Evolutionary conservation across 1,284 basidiomycete species (phyloP), one percentile per base, ranked within the genome.

Genomic region (Leccinum angustisporum): DNA sequence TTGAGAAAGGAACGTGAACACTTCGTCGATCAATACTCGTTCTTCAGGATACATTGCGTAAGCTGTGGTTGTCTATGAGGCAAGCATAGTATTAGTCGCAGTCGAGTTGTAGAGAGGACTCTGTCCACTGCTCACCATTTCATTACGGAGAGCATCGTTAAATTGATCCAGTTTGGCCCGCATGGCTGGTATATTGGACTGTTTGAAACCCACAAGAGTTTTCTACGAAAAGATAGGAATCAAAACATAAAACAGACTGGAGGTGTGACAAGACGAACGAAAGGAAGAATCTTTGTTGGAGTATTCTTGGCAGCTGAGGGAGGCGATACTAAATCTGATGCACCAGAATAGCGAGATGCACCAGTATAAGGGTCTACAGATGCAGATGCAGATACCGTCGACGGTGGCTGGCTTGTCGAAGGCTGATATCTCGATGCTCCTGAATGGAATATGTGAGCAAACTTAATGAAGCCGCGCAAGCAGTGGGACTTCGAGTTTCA

Each of bases 111-210:
- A 51, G 57, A 43, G 21, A 58, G n/a, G 33, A 50, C 46, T 25
- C 16, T 2, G 13, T 70, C 21, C 9, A 34, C 53, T 31, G 68
- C 86, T 66, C 66, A 90, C 89, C 60, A 85, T 87, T 72, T 90
- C 89, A 63, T 83, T 78, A 60, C 83, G 83, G 58, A 95, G 78
- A 31, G 79, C 84, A 48, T 89, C 86, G 70, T 96, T 87, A 60
- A 98, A 86, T 72, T 97, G 90, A 57, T 83, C 80, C 25, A 98
- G 75, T 78, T 98, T 98, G 40, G 81, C 81, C 70, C 88, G 88
- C 81, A 97, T 94, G 4, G 94, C 93, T 13, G 80, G 72, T n/a
- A 97, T 83, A 73, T 97, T 98, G 14, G 90, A 92, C 78, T 94
- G 90, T 66, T 90, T 91, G 81, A 98, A 97, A 1, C 83, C 80